Evolutionary conservation across 2,329 filamentous ascomycete genomes (phyloP), one percentile per base, ranked within the genome.

Genomic region (Fusarium poae): DNA sequence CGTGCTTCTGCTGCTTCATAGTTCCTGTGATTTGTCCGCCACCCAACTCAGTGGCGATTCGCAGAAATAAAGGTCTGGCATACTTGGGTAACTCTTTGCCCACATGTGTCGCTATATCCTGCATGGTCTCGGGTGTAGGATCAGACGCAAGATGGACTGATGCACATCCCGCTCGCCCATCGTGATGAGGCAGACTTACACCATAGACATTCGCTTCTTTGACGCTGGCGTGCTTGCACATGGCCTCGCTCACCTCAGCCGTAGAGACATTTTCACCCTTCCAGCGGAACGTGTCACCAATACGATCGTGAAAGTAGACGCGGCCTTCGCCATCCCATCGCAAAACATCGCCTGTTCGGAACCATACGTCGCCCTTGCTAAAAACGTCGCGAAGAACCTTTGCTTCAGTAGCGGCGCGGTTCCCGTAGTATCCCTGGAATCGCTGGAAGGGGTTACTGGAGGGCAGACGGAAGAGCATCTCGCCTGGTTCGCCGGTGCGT

Each of bases 141-240:
- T 77, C 70, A 1, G 77, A 81, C 15, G 88, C 79, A 10, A 93
- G 81, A 18, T 86, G 80, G 2, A 97, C 79, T 9, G 92, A 91
- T 0, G 90, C 93, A 72, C 94, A 97, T 3, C 94, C 94, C 0
- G 92, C 93, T 27, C 93, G 86, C 20, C 93, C 93, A 74, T 97
- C 93, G 75, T 97, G 92, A 68, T 92, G 85, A 0, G 93, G 93
- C 10, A 97, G 79, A 42, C 88, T 79, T 4, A 97, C 92, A 37
- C 93, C 93, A 74, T 97, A 97, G 29, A 97, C 93, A 72, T 97
- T 97, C 32, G 92, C 91, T 80, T 97, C 93, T 32, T 85, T 82
- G 16, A 97, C 84, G 1, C 83, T 82, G 0, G 89, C 82, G 75
- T 94, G 91, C 1, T 83, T 79, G 16, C 92, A 90, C 0, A 97